Conservation (phyloP, 176 grass and related monocot genomes). For the Bolboschoenus planiculmis region DNA sequence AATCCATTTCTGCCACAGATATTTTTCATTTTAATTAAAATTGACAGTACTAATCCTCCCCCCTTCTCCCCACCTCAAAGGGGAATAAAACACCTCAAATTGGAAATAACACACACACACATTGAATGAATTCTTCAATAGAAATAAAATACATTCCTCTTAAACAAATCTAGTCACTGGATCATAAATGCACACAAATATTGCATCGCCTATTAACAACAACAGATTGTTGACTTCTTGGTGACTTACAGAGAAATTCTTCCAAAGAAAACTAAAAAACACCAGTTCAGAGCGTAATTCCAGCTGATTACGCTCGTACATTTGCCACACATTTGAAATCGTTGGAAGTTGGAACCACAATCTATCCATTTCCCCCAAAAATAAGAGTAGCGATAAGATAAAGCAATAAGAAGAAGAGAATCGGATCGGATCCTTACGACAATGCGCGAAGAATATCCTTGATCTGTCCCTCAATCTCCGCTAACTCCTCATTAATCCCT, state of each 20-base stretch:
- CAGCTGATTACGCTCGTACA: neutral
- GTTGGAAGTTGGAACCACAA: neutral
- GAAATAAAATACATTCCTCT: neutral
- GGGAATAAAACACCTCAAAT: neutral
- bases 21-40: constrained; percentile 10
- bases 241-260: neutral
- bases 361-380: neutral
- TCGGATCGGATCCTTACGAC: constrained; percentile 60
- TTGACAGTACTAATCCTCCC: neutral
- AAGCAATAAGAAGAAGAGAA: neutral
- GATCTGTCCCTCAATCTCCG: constrained; percentile 83
- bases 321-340: neutral
- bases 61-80: neutral
- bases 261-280: neutral
- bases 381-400: neutral
- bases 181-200: neutral
- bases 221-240: neutral
- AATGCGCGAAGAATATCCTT: constrained; percentile 83
- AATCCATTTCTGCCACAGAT: constrained; percentile 72
- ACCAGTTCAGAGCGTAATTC: neutral
- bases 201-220: neutral
- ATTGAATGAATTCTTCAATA: neutral
- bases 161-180: neutral
- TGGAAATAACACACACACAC: neutral
- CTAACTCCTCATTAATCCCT: constrained; percentile 75